These are phyloP conservation scores for Corchorus capsularis DNA, from an alignment of 345 rosid species.

Conservation along the genomic window DNA sequence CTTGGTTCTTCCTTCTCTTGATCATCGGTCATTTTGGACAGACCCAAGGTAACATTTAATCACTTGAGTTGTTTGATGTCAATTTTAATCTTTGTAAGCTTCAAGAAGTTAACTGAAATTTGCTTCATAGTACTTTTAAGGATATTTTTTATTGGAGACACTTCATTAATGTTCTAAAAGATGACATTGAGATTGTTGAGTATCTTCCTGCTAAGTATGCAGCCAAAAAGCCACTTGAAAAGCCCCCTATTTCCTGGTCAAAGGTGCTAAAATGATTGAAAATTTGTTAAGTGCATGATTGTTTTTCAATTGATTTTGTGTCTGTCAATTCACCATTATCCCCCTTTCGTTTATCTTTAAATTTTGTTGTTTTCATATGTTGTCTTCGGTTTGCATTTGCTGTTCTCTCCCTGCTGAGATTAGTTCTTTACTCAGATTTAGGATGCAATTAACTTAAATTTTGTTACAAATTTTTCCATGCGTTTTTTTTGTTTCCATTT, in stretches of 20 bases:
- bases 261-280: conserved; percentile 54
- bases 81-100: background rate
- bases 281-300: conserved; percentile 8
- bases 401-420: too few relatives aligned
- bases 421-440: too few relatives aligned
- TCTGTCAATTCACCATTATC: too few relatives aligned
- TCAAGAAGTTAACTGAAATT: background rate
- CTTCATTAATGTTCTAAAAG: conserved; percentile 69
- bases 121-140: conserved; percentile 71
- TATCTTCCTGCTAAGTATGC: conserved; percentile 64
- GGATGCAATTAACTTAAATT: too few relatives aligned
- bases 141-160: conserved; percentile 97
- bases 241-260: conserved; percentile 99
- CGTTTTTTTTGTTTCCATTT: too few relatives aligned
- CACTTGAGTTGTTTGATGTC: background rate
- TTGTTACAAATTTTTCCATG: too few relatives aligned
- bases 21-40: conserved; percentile 96
- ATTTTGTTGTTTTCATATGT: too few relatives aligned
- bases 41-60: conserved; percentile 79
- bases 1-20: conserved; percentile 93
- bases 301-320: conserved; percentile 1
- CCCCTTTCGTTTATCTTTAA: too few relatives aligned
- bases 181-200: conserved; percentile 79
- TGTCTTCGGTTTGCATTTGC: too few relatives aligned
- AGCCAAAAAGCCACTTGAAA: conserved; percentile 57